phyloP scores from a whole-genome alignment of 495 filamentous ascomycete species.

The Penicillium longicatenatum region DNA sequence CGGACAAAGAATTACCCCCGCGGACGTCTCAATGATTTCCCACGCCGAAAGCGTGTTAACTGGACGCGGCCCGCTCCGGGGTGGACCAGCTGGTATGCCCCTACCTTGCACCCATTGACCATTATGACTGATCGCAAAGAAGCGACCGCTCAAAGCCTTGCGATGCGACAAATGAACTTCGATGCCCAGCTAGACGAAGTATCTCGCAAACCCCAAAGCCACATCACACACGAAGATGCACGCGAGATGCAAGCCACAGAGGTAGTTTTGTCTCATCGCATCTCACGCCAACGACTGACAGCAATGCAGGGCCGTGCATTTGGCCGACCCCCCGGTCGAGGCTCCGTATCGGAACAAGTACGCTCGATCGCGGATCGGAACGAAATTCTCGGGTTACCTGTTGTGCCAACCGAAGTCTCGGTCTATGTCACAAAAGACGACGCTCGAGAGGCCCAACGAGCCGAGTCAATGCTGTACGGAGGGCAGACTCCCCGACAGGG shows the following conservation, averaged over 20 bases:
- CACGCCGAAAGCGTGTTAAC: constrained; percentile 40
- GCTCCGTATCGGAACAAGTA: constrained; percentile 35
- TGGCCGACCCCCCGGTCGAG: constrained; percentile 32
- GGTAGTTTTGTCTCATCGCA: constrained; percentile 14
- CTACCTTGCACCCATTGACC: neutral
- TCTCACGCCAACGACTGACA: neutral
- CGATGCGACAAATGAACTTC: constrained; percentile 42
- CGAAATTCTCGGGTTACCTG: constrained; percentile 29
- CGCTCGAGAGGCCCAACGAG: constrained; percentile 36
- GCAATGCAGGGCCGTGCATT: constrained; percentile 37
- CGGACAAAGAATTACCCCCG: constrained; percentile 37
- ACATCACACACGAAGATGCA: constrained; percentile 39
- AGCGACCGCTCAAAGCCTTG: constrained; percentile 39
- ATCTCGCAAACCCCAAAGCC: constrained; percentile 32
- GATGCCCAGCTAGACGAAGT: constrained; percentile 38
- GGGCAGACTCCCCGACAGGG: constrained; percentile 32
- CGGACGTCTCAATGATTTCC: constrained; percentile 37
- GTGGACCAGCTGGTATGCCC: constrained; percentile 53
- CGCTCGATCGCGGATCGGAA: constrained; percentile 42
- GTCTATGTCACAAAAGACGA: constrained; percentile 40
- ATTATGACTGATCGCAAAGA: constrained; percentile 4
- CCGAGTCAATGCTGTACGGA: constrained; percentile 33
- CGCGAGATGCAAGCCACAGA: constrained; percentile 34
- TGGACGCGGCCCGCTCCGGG: constrained; percentile 55
- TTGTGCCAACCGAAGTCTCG: constrained; percentile 22